phyloP scores from a whole-genome alignment of 306 rosid species.

The Quercus alba region DNA sequence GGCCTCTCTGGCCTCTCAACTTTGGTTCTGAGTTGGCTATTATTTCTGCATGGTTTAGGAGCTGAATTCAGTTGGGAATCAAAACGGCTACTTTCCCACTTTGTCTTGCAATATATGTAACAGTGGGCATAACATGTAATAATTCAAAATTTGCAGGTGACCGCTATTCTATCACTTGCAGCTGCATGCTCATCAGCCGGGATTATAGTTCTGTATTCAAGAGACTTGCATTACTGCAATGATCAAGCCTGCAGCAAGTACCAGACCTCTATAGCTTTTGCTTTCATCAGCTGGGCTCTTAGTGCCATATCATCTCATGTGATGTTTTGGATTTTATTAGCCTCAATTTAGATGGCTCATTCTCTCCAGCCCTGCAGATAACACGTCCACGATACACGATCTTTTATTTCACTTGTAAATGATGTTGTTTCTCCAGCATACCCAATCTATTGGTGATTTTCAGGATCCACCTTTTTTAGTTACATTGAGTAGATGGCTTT shows the following conservation, averaged over 20 bases:
- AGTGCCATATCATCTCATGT: conserved; percentile 79
- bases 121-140: background rate
- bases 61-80: background rate
- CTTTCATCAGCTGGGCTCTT: conserved; percentile 80
- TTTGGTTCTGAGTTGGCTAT: background rate
- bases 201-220: conserved; percentile 51
- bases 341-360: conserved; percentile 50
- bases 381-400: conserved; percentile 14
- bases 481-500: background rate
- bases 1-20: background rate
- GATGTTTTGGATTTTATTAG: conserved; percentile 82
- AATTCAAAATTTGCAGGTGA: conserved; percentile 61
- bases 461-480: background rate
- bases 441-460: conserved; percentile 9
- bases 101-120: background rate
- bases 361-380: conserved; percentile 19
- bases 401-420: conserved; percentile 39
- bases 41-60: background rate
- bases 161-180: conserved; percentile 82
- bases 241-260: conserved; percentile 44
- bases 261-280: conserved; percentile 70
- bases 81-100: background rate
- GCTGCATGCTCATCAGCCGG: conserved; percentile 95
- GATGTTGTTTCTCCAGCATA: conserved; percentile 17
- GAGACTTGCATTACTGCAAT: conserved; percentile 52